Percentiles rank a stretch among this genome's conserved stretches.
These are phyloP conservation scores for Fragilaria radians DNA, from an alignment of 108 stramenopile species.

Conservation along the genomic window DNA sequence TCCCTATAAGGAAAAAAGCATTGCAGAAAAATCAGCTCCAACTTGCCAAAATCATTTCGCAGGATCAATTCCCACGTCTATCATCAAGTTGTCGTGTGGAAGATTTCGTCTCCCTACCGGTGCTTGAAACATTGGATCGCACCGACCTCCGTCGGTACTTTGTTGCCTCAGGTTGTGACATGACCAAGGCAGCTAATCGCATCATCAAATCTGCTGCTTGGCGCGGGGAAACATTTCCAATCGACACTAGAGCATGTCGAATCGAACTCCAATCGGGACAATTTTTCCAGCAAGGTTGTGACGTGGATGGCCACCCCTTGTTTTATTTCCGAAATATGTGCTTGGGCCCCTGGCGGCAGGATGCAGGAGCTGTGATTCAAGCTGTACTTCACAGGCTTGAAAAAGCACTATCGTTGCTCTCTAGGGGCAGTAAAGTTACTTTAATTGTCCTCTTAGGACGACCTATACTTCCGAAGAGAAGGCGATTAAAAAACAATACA, in stretches of 20 bases:
- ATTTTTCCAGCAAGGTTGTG: constrained; percentile 65
- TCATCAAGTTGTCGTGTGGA: not conserved
- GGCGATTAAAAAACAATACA: constrained; percentile 1
- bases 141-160: constrained; percentile 47
- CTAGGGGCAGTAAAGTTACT: constrained; percentile 26
- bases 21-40: not conserved
- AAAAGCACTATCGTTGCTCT: constrained; percentile 16
- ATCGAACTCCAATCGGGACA: constrained; percentile 64
- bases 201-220: constrained; percentile 57
- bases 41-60: not conserved
- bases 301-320: constrained; percentile 45
- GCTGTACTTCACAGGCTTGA: constrained; percentile 56
- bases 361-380: constrained; percentile 42
- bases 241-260: constrained; percentile 43
- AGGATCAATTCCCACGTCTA: not conserved
- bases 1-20: constrained; percentile 15
- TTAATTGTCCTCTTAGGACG: constrained; percentile 42
- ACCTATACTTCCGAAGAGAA: constrained; percentile 9
- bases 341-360: constrained; percentile 50
- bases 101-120: constrained; percentile 8
- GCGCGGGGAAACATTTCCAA: constrained; percentile 58
- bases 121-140: constrained; percentile 18
- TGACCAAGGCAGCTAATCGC: constrained; percentile 38
- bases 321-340: constrained; percentile 72
- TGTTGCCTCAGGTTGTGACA: constrained; percentile 25